Conservation (phyloP, 169 alveolate species). For the Cryptosporidium sp. region DNA sequence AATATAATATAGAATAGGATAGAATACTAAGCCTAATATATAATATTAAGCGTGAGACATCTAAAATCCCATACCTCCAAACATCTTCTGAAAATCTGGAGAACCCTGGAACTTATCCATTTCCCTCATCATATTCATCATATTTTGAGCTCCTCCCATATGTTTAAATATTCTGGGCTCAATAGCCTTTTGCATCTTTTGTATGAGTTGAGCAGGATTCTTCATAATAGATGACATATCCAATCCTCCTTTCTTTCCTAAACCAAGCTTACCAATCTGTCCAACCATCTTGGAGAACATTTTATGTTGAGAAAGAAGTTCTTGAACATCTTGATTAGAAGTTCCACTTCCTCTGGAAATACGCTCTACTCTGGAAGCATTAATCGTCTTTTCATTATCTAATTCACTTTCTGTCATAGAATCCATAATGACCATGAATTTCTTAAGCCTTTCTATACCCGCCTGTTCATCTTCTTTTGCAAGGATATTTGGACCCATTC, state of each 20-base stretch:
- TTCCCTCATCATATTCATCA: slow-evolving; percentile 95
- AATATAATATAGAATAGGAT: slow-evolving; percentile 4
- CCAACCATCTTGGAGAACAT: slow-evolving; percentile 95
- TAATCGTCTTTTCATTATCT: slow-evolving; percentile 92
- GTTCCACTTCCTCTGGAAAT: slow-evolving; percentile 97
- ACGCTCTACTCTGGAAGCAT: slow-evolving; percentile 90
- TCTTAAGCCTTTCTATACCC: slow-evolving; percentile 94
- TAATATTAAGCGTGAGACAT: not conserved
- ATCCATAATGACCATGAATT: slow-evolving; percentile 96
- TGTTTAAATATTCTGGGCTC: slow-evolving; percentile 95
- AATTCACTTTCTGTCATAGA: slow-evolving; percentile 96
- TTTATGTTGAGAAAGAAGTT: slow-evolving; percentile 95
- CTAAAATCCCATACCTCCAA: slow-evolving; percentile 61
- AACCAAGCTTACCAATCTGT: slow-evolving; percentile 95
- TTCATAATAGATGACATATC: slow-evolving; percentile 91
- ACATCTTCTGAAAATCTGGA: slow-evolving; percentile 69
- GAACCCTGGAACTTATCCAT: slow-evolving; percentile 78
- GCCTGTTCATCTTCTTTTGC: slow-evolving; percentile 96
- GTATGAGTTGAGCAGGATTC: slow-evolving; percentile 94
- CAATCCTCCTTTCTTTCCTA: slow-evolving; percentile 89
- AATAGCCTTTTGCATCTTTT: slow-evolving; percentile 93
- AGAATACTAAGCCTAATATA: not conserved
- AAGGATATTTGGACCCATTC: slow-evolving; percentile 88
- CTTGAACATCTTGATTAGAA: slow-evolving; percentile 90
- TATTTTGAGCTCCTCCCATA: slow-evolving; percentile 96